Base-by-base conservation (phyloP, 495 filamentous ascomycete species). In the Aspergillus sparsus region DNA sequence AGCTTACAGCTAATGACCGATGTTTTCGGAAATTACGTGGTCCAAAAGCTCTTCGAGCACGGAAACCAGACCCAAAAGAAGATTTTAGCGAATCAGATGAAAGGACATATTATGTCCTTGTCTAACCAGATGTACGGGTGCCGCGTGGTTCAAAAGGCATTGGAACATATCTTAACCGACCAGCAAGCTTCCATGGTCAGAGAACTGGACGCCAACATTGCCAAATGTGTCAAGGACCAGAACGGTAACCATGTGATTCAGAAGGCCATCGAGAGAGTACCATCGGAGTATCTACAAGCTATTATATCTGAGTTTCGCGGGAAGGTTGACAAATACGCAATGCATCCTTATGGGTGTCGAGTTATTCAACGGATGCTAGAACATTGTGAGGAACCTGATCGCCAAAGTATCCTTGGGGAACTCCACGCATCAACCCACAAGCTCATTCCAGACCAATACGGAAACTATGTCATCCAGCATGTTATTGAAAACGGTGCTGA, bases 241-340 rank as follows among this genome's bases (percentile, higher is more conserved):
- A 94, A 98, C 59, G 94, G 94, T 37, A 98, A 98, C 71, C 95
- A 98, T 63, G 94, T 98, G 37, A 87, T 98, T 46, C 95, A 98
- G 68, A 97, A 96, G 72, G 89, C 91, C 37, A 93, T 98, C 63
- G 91, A 96, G 68, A 80, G 91, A 49, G 88, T 97, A 5, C 90
- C 90, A 2, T 80, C 85, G 1, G 82, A 90, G 58, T 86, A 94
- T 61, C 90, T 96, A 44, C 88, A 87, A 62, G 93, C 96, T 76
- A 90, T 97, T 70, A 90, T 97, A 78, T 84, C 89, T 45, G 88
- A 91, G 45, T 90, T 98, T 77, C 83, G 78, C 34, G 88, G 87
- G 13, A 86, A 92, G 59, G 90, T 97, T n/a, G 84, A 86, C 56
- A 75, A 81, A 50, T 82, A 96, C 16, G 87, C 92, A 0, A 85